These are phyloP conservation scores for Parafenestella ontariensis DNA, from an alignment of 2,329 filamentous ascomycete genomes.

Conservation along the genomic window DNA sequence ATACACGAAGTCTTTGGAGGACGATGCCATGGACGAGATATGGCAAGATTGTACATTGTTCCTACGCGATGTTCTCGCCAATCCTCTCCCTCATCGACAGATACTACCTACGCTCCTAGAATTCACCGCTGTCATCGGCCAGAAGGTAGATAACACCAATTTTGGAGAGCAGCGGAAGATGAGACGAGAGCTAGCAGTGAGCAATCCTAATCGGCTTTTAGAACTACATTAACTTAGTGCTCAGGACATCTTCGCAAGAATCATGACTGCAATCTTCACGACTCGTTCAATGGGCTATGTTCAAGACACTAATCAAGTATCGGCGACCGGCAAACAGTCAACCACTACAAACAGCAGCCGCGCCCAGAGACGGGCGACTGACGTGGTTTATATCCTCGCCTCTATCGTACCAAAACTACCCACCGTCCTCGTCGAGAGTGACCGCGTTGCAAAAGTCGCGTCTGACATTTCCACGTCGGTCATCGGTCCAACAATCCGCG, in stretches of 20 bases:
- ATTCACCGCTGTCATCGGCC: slow-evolving; percentile 86
- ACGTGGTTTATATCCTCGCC: slow-evolving; percentile 81
- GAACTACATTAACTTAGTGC: neutral
- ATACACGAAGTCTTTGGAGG: slow-evolving; percentile 88
- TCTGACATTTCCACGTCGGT: slow-evolving; percentile 83
- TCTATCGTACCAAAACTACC: slow-evolving; percentile 80
- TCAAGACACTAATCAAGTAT: slow-evolving; percentile 60
- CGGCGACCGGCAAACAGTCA: slow-evolving; percentile 25
- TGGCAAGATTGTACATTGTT: slow-evolving; percentile 96
- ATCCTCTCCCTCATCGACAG: slow-evolving; percentile 93
- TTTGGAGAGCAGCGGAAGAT: slow-evolving; percentile 94
- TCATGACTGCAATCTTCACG: slow-evolving; percentile 93
- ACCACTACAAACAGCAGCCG: slow-evolving; percentile 44
- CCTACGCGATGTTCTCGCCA: slow-evolving; percentile 84
- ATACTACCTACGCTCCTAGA: slow-evolving; percentile 85
- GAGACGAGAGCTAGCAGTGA: slow-evolving; percentile 84
- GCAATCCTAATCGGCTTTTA: slow-evolving; percentile 44
- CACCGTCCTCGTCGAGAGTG: slow-evolving; percentile 83
- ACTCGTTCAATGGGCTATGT: slow-evolving; percentile 79
- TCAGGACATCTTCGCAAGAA: slow-evolving; percentile 84
- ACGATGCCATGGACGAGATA: slow-evolving; percentile 97
- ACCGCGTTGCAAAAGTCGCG: slow-evolving; percentile 80
- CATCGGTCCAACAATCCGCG: slow-evolving; percentile 80
- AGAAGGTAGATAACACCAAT: slow-evolving; percentile 97
- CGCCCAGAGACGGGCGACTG: slow-evolving; percentile 55